Evolutionary conservation across 202 grass and related monocot genomes (phyloP), one percentile per base, ranked within the genome.

Genomic region (Carex sylvatica): DNA sequence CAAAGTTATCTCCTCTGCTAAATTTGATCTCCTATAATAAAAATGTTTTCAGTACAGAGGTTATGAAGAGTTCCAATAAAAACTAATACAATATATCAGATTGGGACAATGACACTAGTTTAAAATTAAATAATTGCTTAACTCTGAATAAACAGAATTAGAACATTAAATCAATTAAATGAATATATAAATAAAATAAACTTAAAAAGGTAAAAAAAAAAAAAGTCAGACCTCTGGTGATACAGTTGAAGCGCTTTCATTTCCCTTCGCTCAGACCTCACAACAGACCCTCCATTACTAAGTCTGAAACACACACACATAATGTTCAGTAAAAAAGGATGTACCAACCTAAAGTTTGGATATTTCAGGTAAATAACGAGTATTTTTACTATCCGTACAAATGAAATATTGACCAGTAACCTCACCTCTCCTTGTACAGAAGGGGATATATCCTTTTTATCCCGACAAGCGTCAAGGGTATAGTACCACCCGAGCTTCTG

Each of bases 241-340:
- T 93, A 91, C 61, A 93, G 44, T 23, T 91, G 89, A 74, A 93
- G 86, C 1, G 84, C 95, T 75, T 86, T 90, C 56, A 82, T 86
- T 90, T 98, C 95, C 82, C 87, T 91, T 80, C 82, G 89, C 92
- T 98, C 95, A 85, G 95, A 95, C 87, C 95, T 91, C 82, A 98
- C 91, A 86, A 91, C 36, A 86, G 63, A 91, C 62, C 40, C 56
- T 78, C 92, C 95, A 80, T 90, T 89, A 83, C 87, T 79, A 47
- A 98, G 87, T 85, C 95, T 98, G 87, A 88, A 84, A 53, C 83
- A 87, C 42, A 65, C 7, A 67, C 40, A 81, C 9, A 23, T 40
- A 80, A 40, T 46, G 42, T 60, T 23, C 15, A 60, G 47, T 85
- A 79, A 73, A 23, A 23, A 72, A 80, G 69, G 13, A 56, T 11